A percentile compares a stretch with the other conserved stretches of the same genome.
Evolutionary conservation across 2,329 filamentous ascomycete genomes (phyloP).

Genomic region (Hymenoscyphus occultus): DNA sequence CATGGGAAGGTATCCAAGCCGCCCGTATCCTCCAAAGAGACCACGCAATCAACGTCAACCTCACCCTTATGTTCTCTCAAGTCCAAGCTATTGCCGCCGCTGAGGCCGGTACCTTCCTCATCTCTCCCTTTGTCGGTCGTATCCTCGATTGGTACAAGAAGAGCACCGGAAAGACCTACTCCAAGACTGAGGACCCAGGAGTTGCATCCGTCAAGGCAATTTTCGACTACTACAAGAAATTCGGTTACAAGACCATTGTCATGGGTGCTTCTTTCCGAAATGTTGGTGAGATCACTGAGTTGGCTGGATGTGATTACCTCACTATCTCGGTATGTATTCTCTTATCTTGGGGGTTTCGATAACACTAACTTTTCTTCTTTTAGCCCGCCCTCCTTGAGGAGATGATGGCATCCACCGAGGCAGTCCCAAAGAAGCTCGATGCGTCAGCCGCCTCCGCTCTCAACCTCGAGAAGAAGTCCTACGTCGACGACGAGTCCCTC

Average conservation of each 20-base stretch:
- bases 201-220: conserved; percentile 90
- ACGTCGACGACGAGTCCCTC: conserved; percentile 81
- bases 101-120: conserved; percentile 93
- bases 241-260: conserved; percentile 97
- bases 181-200: conserved; percentile 87
- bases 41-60: conserved; percentile 96
- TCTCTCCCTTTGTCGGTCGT: conserved; percentile 98
- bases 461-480: conserved; percentile 82
- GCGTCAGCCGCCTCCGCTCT: conserved; percentile 61
- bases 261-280: conserved; percentile 99
- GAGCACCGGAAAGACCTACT: conserved; percentile 87
- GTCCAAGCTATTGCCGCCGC: conserved; percentile 93
- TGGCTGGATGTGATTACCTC: conserved; percentile 97
- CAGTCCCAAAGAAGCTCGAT: conserved; percentile 92
- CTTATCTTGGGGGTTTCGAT: not conserved
- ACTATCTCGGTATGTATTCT: conserved; percentile 76
- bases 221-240: conserved; percentile 99
- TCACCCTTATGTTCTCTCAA: conserved; percentile 97
- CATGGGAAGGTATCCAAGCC: conserved; percentile 99
- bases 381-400: conserved; percentile 92
- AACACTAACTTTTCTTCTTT: conserved; percentile 8
- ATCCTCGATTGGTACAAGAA: conserved; percentile 99
- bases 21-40: conserved; percentile 94
- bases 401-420: conserved; percentile 76
- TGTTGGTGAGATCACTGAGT: conserved; percentile 93